Percentiles rank a stretch among this genome's conserved stretches.
These are phyloP conservation scores for Leptomonas pyrrhocoris DNA, from an alignment of 208 protist species.

Conservation along the genomic window DNA sequence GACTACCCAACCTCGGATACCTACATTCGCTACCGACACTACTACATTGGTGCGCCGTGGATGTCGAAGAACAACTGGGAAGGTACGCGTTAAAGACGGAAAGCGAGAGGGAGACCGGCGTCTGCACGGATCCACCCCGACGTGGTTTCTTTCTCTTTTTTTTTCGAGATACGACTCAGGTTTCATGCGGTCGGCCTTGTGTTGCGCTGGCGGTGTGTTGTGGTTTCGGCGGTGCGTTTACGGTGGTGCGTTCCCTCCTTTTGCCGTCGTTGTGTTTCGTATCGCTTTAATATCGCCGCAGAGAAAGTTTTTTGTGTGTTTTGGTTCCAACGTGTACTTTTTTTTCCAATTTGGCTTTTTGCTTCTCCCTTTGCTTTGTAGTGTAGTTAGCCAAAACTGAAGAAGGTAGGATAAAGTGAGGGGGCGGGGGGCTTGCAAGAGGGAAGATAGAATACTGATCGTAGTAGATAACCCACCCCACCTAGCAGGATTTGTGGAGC, in stretches of 20 bases:
- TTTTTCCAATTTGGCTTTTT: background rate
- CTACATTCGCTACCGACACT: constrained; percentile 85
- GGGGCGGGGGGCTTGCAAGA: background rate
- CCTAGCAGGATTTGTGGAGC: no score
- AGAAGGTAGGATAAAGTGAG: background rate
- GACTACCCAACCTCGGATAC: constrained; percentile 88
- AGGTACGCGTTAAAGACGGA: constrained; percentile 46
- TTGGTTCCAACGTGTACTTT: background rate
- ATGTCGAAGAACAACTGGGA: constrained; percentile 79
- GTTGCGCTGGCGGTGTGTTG: no score
- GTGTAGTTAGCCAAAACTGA: background rate
- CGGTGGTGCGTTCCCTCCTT: no score
- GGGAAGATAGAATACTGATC: background rate
- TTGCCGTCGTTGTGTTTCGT: no score
- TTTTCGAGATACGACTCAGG: no score
- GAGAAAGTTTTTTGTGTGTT: no score
- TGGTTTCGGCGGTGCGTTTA: no score
- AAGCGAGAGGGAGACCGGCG: no score
- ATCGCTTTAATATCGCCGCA: no score
- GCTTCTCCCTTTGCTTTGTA: background rate
- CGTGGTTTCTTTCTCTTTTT: background rate
- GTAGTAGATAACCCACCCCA: no score
- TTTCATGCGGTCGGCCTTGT: no score
- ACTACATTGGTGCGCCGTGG: constrained; percentile 78
- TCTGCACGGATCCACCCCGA: no score